Evolutionary conservation across 352 stramenopile species (phyloP).

Genomic region (Globisporangium nagaii): DNA sequence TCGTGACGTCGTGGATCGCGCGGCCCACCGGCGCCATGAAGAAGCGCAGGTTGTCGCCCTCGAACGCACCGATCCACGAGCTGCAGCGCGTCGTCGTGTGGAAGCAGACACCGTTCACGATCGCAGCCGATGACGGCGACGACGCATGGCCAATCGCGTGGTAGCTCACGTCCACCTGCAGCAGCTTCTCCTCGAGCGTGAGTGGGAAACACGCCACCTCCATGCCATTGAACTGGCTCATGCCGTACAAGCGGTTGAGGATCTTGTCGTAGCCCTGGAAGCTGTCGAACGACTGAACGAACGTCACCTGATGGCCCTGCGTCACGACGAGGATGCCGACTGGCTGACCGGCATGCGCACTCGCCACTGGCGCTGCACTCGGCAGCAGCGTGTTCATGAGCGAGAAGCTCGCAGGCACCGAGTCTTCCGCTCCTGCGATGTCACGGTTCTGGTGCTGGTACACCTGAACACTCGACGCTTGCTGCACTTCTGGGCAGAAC

Average conservation of each 20-base stretch:
- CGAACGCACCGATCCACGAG: conserved; percentile 44
- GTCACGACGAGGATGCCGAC: conserved; percentile 20
- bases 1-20: conserved; percentile 22
- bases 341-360: neutral
- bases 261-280: conserved; percentile 20
- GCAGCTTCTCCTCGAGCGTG: conserved; percentile 23
- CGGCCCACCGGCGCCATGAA: conserved; percentile 27
- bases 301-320: conserved; percentile 7
- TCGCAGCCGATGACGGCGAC: neutral
- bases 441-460: neutral
- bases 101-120: conserved; percentile 55
- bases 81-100: conserved; percentile 51
- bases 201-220: conserved; percentile 36
- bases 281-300: conserved; percentile 30
- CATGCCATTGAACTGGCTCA: conserved; percentile 7
- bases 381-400: neutral
- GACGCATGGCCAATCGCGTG: neutral
- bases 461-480: neutral
- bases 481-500: conserved; percentile 11
- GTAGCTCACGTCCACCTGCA: conserved; percentile 46
- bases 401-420: conserved; percentile 5
- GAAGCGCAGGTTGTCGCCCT: conserved; percentile 33
- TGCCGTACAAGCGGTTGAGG: conserved; percentile 22
- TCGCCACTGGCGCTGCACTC: no score
- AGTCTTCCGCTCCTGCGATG: neutral